Conservation (phyloP, 257 asterid species). For the Nicotiana tabacum region DNA sequence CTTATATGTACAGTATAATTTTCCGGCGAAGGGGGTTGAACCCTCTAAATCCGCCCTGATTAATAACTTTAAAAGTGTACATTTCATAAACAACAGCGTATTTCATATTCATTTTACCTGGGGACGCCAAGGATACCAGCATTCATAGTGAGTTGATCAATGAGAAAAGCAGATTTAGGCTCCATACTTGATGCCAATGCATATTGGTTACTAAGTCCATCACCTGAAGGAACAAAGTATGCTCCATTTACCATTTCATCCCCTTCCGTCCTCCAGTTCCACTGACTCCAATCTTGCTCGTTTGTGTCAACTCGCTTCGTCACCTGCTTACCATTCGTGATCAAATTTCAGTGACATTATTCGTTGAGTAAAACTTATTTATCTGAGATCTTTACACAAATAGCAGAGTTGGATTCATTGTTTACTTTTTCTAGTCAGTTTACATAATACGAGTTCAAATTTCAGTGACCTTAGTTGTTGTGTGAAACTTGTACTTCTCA, state of each 20-base stretch:
- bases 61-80: neutral
- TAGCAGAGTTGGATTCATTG: no score
- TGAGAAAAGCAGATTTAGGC: slow-evolving; percentile 25
- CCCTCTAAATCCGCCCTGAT: no score
- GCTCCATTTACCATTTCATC: slow-evolving; percentile 85
- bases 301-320: slow-evolving; percentile 65
- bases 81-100: neutral
- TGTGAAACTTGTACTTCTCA: neutral
- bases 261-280: slow-evolving; percentile 91
- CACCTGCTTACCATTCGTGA: slow-evolving; percentile 32
- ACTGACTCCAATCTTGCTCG: slow-evolving; percentile 59
- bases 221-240: slow-evolving; percentile 78
- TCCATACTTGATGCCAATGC: slow-evolving; percentile 33
- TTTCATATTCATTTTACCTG: slow-evolving; percentile 13
- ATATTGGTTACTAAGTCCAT: slow-evolving; percentile 48
- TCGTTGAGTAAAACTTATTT: no score
- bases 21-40: no score
- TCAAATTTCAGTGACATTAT: neutral
- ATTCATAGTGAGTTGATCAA: slow-evolving; percentile 27
- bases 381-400: no score
- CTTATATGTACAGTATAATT: no score
- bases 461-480: no score
- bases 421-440: no score
- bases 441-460: neutral
- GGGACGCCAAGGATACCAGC: slow-evolving; percentile 33